Conservation (phyloP, 2,329 filamentous ascomycete genomes). For the Thelonectria discophora region DNA sequence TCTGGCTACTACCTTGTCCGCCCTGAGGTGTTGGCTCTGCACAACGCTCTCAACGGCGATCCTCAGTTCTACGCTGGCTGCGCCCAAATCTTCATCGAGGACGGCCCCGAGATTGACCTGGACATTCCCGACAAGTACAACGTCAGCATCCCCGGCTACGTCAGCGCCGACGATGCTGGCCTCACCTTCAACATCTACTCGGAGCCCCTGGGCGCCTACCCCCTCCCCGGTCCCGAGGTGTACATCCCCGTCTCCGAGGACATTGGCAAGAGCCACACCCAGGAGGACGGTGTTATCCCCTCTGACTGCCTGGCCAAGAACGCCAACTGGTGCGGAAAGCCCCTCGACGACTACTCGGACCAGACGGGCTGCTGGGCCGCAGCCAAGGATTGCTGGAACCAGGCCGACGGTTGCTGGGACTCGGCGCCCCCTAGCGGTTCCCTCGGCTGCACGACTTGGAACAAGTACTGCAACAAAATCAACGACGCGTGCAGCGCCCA, state of each 20-base stretch:
- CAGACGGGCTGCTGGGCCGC: conserved; percentile 69
- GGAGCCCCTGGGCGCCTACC: conserved; percentile 54
- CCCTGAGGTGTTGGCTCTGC: conserved; percentile 74
- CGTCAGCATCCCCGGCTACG: conserved; percentile 73
- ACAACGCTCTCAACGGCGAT: conserved; percentile 65
- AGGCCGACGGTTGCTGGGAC: conserved; percentile 68
- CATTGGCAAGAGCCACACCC: conserved; percentile 31
- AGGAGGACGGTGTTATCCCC: conserved; percentile 61
- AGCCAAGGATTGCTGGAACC: conserved; percentile 64
- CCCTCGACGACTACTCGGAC: conserved; percentile 65
- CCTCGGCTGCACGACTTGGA: conserved; percentile 68
- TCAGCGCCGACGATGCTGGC: conserved; percentile 61
- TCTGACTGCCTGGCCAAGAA: conserved; percentile 69
- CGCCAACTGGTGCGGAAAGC: conserved; percentile 75
- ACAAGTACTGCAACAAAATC: conserved; percentile 65
- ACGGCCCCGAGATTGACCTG: conserved; percentile 55
- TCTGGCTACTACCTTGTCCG: conserved; percentile 76
- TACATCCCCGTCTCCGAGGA: conserved; percentile 53
- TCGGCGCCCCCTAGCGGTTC: conserved; percentile 66
- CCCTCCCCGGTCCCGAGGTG: conserved; percentile 64
- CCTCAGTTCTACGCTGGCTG: conserved; percentile 81
- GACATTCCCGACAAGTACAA: conserved; percentile 58
- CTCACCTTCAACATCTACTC: conserved; percentile 73
- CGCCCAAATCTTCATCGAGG: conserved; percentile 72
- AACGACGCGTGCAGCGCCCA: conserved; percentile 54